Percentiles rank a stretch among this genome's conserved stretches.
These are phyloP conservation scores for Chytriomyces sp. DNA, from an alignment of 192 early-diverging fungal genomes.

Conservation along the genomic window DNA sequence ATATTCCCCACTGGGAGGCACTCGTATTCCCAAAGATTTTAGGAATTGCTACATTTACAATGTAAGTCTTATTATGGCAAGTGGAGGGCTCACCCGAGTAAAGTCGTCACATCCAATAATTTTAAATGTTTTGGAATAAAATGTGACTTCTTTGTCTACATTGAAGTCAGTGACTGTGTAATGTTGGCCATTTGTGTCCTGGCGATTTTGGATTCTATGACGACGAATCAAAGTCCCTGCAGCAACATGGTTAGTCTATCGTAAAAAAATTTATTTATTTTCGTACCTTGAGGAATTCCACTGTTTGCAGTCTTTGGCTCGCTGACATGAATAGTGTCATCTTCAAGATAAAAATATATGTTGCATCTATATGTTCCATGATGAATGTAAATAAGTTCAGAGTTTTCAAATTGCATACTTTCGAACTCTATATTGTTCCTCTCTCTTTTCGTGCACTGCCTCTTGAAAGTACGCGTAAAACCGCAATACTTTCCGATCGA, in stretches of 20 bases:
- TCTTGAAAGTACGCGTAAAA: conserved; percentile 69
- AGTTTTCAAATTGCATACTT: conserved; percentile 34
- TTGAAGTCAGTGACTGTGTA: conserved; percentile 60
- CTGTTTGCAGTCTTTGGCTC: conserved; percentile 60
- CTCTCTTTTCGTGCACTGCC: conserved; percentile 55
- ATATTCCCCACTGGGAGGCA: conserved; percentile 43
- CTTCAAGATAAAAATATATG: conserved; percentile 65
- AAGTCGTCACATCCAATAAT: conserved; percentile 66
- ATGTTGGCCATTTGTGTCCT: conserved; percentile 50
- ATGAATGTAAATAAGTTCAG: background rate
- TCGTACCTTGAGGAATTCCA: conserved; percentile 67
- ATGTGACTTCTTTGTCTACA: conserved; percentile 56
- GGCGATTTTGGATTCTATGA: conserved; percentile 55
- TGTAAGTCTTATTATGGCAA: background rate
- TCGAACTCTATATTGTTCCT: conserved; percentile 64
- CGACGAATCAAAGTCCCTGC: conserved; percentile 58
- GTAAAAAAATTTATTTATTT: too few relatives aligned
- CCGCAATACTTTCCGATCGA: conserved; percentile 61
- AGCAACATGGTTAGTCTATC: background rate
- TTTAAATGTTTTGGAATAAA: conserved; percentile 62
- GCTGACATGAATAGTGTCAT: conserved; percentile 64
- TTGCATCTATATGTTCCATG: conserved; percentile 44
- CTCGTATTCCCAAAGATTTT: conserved; percentile 26
- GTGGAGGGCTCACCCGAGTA: conserved; percentile 50
- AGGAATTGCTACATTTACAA: conserved; percentile 46